Evolutionary conservation across 495 filamentous ascomycete species (phyloP).

Genomic region (Aspergillus biplanus): DNA sequence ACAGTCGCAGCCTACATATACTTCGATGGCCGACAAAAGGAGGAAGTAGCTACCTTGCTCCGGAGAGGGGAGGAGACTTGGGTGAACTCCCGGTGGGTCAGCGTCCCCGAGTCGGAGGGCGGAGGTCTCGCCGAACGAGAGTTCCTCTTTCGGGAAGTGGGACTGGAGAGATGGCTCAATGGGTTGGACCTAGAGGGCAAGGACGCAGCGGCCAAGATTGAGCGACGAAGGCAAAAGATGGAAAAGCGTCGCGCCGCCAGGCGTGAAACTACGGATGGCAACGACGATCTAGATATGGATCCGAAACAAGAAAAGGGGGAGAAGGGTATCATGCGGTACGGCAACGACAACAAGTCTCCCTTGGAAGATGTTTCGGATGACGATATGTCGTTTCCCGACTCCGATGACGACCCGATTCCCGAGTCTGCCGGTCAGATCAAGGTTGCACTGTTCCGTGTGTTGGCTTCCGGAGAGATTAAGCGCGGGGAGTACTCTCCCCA

Average conservation of each 20-base stretch:
- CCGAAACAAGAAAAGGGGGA: constrained; percentile 44
- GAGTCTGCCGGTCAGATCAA: constrained; percentile 98
- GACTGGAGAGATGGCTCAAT: constrained; percentile 93
- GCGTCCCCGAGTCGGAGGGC: constrained; percentile 86
- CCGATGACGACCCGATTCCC: constrained; percentile 85
- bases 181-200: constrained; percentile 90
- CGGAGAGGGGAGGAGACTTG: constrained; percentile 96
- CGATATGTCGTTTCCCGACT: constrained; percentile 69
- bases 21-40: constrained; percentile 93
- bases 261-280: constrained; percentile 53
- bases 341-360: constrained; percentile 70
- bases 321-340: constrained; percentile 75
- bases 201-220: constrained; percentile 84
- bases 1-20: constrained; percentile 99
- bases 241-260: constrained; percentile 76
- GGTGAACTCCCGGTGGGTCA: constrained; percentile 98
- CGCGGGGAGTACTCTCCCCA: constrained; percentile 97
- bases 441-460: constrained; percentile 91
- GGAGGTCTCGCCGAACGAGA: constrained; percentile 95
- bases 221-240: constrained; percentile 82
- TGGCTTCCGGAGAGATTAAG: constrained; percentile 96
- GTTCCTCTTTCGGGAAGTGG: constrained; percentile 97
- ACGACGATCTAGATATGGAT: constrained; percentile 56
- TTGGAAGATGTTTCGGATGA: constrained; percentile 74
- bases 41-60: constrained; percentile 94